Evolutionary conservation across 139 green algal genomes (phyloP).

Genomic region (Chlorella ohadii): DNA sequence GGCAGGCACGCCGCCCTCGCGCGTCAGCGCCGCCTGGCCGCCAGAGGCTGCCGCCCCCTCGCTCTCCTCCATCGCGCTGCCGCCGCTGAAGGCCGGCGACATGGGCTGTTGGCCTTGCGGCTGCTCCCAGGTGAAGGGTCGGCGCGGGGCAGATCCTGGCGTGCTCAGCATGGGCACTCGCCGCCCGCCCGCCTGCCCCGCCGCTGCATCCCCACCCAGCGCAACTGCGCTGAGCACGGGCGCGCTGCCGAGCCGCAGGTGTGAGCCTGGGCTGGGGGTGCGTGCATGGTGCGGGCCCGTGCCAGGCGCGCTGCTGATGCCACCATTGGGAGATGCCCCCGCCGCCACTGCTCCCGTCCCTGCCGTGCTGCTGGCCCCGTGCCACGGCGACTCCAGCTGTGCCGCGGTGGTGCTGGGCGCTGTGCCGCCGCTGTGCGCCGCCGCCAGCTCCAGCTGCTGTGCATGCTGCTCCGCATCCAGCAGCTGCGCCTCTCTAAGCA

Average conservation of each 20-base stretch:
- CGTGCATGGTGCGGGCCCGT: neutral
- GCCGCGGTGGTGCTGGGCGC: neutral
- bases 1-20: neutral
- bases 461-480: neutral
- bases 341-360: neutral
- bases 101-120: neutral
- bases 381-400: neutral
- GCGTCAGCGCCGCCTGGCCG: neutral
- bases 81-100: constrained; percentile 1
- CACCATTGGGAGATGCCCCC: neutral
- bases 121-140: neutral
- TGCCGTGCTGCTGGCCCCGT: neutral
- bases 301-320: neutral
- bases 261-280: neutral
- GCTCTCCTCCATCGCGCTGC: neutral
- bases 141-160: neutral
- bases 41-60: neutral
- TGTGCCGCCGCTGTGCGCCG: neutral
- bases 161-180: neutral
- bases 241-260: neutral
- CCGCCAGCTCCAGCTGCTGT: neutral
- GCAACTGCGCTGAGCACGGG: neutral
- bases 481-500: neutral
- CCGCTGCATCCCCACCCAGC: neutral
- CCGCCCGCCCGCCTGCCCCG: neutral